These are phyloP conservation scores for Mucor lusitanicus DNA, from an alignment of 371 early-diverging fungal species.

Conservation along the genomic window DNA sequence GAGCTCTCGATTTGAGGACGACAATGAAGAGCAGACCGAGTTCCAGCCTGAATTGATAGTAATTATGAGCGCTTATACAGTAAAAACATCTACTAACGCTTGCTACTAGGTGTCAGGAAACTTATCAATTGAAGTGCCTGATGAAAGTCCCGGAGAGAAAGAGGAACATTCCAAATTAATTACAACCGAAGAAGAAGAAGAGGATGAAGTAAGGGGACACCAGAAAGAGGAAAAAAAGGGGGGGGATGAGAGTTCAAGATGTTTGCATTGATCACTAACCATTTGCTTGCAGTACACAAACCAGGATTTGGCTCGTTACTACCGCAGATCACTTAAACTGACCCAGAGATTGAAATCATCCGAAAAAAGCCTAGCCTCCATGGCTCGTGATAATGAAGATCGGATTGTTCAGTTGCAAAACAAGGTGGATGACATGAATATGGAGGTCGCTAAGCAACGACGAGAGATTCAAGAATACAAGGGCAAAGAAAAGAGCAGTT, in stretches of 20 bases:
- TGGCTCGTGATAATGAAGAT: conserved; percentile 58
- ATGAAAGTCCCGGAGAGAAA: neutral
- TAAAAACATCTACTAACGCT: neutral
- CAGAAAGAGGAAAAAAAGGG: neutral
- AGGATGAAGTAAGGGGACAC: neutral
- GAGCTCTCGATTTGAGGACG: neutral
- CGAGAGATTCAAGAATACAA: conserved; percentile 57
- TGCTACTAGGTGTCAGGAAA: neutral
- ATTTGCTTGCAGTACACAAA: conserved; percentile 10
- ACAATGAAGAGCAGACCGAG: neutral
- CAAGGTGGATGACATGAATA: conserved; percentile 53
- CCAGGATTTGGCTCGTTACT: conserved; percentile 41
- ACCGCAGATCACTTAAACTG: conserved; percentile 57
- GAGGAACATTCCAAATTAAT: conserved; percentile 4
- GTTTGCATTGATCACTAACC: neutral
- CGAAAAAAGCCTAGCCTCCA: conserved; percentile 48
- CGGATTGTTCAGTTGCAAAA: conserved; percentile 52
- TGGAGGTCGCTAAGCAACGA: conserved; percentile 46
- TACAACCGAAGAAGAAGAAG: neutral
- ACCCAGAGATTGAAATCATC: conserved; percentile 51
- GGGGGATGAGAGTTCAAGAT: neutral
- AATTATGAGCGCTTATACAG: neutral
- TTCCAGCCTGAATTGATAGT: neutral
- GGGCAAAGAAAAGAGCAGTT: conserved; percentile 51
- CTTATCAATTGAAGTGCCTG: neutral